These are phyloP conservation scores for Rhododendron molle DNA, from an alignment of 148 eudicot species.

Conservation along the genomic window DNA sequence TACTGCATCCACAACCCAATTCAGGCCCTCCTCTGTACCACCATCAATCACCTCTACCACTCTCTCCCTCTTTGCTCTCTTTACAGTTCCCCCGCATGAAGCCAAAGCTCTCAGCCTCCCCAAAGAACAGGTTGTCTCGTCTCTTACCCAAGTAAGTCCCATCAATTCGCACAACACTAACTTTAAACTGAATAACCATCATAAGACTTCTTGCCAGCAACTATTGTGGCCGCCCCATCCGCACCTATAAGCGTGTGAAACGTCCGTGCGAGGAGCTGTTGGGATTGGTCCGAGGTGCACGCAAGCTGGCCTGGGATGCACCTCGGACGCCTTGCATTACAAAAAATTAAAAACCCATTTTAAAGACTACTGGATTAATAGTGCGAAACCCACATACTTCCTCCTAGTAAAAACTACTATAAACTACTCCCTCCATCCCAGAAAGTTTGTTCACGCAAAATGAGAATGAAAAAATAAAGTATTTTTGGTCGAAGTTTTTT, in stretches of 20 bases:
- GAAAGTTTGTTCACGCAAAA: too few species aligned
- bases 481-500: too few species aligned
- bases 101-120: slow-evolving; percentile 59
- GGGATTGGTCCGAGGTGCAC: too few species aligned
- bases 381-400: neutral
- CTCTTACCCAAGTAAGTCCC: slow-evolving; percentile 66
- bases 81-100: slow-evolving; percentile 38
- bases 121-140: slow-evolving; percentile 80
- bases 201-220: neutral
- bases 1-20: slow-evolving; percentile 25
- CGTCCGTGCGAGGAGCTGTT: too few species aligned
- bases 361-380: neutral
- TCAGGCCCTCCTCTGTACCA: slow-evolving; percentile 24
- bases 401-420: neutral
- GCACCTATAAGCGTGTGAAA: too few species aligned
- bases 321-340: too few species aligned
- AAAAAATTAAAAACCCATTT: too few species aligned
- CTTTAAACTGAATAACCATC: neutral
- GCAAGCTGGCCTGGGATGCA: too few species aligned
- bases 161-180: neutral
- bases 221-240: too few species aligned
- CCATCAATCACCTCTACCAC: slow-evolving; percentile 51
- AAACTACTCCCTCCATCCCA: too few species aligned
- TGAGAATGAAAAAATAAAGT: too few species aligned
- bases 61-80: slow-evolving; percentile 54